These are phyloP conservation scores for Solanum virginianum DNA, from an alignment of 257 asterid genomes.

Conservation along the genomic window DNA sequence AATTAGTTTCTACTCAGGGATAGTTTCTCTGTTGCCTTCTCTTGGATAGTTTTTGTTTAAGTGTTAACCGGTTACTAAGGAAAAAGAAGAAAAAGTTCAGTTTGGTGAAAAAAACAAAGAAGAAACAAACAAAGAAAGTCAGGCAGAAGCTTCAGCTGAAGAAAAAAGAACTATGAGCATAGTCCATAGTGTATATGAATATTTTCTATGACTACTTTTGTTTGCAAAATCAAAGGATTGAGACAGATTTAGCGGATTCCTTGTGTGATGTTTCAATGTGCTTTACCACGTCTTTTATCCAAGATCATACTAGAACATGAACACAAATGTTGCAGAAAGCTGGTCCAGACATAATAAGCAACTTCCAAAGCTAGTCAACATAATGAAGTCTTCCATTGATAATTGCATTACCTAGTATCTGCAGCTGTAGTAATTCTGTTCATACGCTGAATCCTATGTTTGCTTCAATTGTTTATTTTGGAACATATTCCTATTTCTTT, in stretches of 20 bases:
- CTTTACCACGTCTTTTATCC: background rate
- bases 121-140: background rate
- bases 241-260: background rate
- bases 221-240: background rate
- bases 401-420: background rate
- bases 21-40: background rate
- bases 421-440: background rate
- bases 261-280: background rate
- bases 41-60: background rate
- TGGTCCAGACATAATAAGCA: background rate
- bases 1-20: background rate
- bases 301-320: background rate
- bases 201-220: background rate
- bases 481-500: background rate
- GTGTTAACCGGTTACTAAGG: background rate
- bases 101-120: background rate
- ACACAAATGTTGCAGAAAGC: background rate
- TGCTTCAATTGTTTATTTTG: background rate
- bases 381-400: background rate
- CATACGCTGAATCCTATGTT: background rate
- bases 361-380: background rate
- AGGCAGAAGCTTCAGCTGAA: background rate
- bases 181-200: background rate
- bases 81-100: background rate
- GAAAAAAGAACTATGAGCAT: background rate